Base-by-base conservation (phyloP, 495 filamentous ascomycete genomes). In the Aspergillus homomorphus region DNA sequence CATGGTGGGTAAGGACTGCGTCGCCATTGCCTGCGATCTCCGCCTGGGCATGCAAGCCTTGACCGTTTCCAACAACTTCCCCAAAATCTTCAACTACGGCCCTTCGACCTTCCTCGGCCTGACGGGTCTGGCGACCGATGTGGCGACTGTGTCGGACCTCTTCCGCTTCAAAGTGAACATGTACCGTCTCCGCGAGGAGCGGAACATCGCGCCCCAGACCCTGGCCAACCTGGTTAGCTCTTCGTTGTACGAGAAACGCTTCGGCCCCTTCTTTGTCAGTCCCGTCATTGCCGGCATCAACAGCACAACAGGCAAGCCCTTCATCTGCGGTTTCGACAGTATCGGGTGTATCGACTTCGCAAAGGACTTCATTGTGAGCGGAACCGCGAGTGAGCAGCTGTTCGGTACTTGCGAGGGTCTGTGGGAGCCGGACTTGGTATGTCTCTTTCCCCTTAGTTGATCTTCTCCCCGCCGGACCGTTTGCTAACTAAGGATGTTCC, bases 151-250 rank as follows among this genome's bases (percentile, higher is more conserved):
- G 61, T 88, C 87, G 59, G 94, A 98, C 77, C 90, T 97, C 62
- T 94, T 98, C 83, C 91, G 94, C 67, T 97, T 94, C 83, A 98
- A 98, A 81, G 91, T 96, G 66, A 98, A 98, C 82, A 92, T 98
- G 90, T 98, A 98, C 85, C 91, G 94, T 42, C 85, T 98, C 65
- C 90, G 94, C 66, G 94, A 98, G 79, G 94, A 98, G 80, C 92
- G 94, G 63, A 81, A 89, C 76, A 97, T 98, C 79, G 87, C 89
- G 43, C 94, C 94, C 19, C 81, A 89, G 75, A 98, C 94, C 48
- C 87, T 98, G 77, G 93, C 94, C 69, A 96, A 98, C 79, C 85
- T 98, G 53, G 93, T 98, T 66, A 90, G 86, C 69, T 88, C 84
- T 59, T 85, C 82, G 58, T 80, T 98, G 67, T 98, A 98, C 79